Conservation (phyloP, 2,329 filamentous ascomycete genomes). For the Madurella mycetomatis region DNA sequence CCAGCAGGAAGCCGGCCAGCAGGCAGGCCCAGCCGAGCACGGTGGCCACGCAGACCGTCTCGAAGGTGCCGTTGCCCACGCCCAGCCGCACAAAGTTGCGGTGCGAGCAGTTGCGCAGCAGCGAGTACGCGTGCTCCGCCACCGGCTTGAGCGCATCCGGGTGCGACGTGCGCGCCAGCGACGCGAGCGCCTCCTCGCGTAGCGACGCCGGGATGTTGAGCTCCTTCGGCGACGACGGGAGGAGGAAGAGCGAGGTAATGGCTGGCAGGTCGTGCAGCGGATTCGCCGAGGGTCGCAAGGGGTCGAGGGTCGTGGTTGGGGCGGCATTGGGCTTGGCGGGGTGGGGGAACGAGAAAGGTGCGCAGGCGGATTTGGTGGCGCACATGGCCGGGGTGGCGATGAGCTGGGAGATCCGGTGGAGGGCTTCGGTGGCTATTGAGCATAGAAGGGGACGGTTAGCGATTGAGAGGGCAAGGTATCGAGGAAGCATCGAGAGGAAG, state of each 20-base stretch:
- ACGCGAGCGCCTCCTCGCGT: conserved; percentile 36
- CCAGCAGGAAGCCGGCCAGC: conserved; percentile 36
- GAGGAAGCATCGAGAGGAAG: background rate
- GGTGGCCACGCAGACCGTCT: conserved; percentile 45
- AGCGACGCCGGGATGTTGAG: conserved; percentile 44
- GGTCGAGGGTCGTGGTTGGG: conserved; percentile 15
- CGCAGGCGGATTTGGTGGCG: conserved; percentile 14
- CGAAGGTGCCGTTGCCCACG: conserved; percentile 48
- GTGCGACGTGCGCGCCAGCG: conserved; percentile 34
- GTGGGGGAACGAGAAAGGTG: conserved; percentile 14
- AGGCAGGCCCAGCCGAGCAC: conserved; percentile 40
- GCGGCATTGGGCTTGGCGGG: conserved; percentile 12
- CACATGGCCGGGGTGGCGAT: conserved; percentile 16
- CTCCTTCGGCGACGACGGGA: conserved; percentile 41
- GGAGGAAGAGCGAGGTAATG: conserved; percentile 39
- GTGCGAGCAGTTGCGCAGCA: conserved; percentile 46
- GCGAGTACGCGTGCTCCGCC: conserved; percentile 43
- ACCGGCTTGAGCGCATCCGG: conserved; percentile 39
- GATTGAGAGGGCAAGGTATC: background rate
- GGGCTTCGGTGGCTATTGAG: conserved; percentile 29
- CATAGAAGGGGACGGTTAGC: background rate
- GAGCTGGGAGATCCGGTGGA: conserved; percentile 32
- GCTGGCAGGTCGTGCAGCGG: conserved; percentile 34
- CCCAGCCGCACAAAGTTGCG: conserved; percentile 50
- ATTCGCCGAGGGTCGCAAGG: conserved; percentile 15